Percentiles rank a stretch among this genome's conserved stretches.
Evolutionary conservation across 768 basidiomycete genomes (phyloP).

Genomic region (Leccinum broughii): DNA sequence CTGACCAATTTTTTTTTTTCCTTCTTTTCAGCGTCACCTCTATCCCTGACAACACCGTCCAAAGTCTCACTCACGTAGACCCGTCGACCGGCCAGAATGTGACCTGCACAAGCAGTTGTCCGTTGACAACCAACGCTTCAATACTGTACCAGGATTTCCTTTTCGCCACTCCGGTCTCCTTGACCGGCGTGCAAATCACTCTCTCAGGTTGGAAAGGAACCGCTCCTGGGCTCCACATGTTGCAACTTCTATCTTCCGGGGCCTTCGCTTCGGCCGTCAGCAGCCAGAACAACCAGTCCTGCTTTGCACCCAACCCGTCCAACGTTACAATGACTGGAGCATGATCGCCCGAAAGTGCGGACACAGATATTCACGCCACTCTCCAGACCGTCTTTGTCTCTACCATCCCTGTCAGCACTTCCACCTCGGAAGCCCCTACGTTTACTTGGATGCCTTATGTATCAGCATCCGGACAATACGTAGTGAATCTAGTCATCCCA

Average conservation of each 20-base stretch:
- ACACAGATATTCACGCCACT: slow-evolving; percentile 80
- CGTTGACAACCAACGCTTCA: slow-evolving; percentile 72
- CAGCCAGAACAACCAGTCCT: slow-evolving; percentile 61
- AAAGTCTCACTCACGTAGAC: slow-evolving; percentile 76
- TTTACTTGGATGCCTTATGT: slow-evolving; percentile 93
- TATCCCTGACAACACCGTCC: slow-evolving; percentile 85
- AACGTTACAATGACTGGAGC: slow-evolving; percentile 63
- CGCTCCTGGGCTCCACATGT: slow-evolving; percentile 79
- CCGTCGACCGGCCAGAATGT: slow-evolving; percentile 69
- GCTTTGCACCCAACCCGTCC: slow-evolving; percentile 77
- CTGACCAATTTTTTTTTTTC: slow-evolving; percentile 8
- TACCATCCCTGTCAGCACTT: slow-evolving; percentile 61
- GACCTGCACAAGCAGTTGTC: slow-evolving; percentile 79
- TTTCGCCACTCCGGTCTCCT: slow-evolving; percentile 58
- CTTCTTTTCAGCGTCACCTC: slow-evolving; percentile 63
- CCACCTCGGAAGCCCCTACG: slow-evolving; percentile 62
- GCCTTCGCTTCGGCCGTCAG: slow-evolving; percentile 80
- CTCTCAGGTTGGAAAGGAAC: slow-evolving; percentile 73
- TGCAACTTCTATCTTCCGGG: slow-evolving; percentile 92
- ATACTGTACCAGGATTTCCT: slow-evolving; percentile 93
- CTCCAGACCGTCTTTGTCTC: slow-evolving; percentile 73
- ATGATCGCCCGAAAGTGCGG: slow-evolving; percentile 65
- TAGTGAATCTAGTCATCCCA: slow-evolving; percentile 81
- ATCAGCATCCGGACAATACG: slow-evolving; percentile 85
- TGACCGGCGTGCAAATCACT: slow-evolving; percentile 89